Conservation (phyloP, 495 filamentous ascomycete species). For the Lineolata rhizophorae region DNA sequence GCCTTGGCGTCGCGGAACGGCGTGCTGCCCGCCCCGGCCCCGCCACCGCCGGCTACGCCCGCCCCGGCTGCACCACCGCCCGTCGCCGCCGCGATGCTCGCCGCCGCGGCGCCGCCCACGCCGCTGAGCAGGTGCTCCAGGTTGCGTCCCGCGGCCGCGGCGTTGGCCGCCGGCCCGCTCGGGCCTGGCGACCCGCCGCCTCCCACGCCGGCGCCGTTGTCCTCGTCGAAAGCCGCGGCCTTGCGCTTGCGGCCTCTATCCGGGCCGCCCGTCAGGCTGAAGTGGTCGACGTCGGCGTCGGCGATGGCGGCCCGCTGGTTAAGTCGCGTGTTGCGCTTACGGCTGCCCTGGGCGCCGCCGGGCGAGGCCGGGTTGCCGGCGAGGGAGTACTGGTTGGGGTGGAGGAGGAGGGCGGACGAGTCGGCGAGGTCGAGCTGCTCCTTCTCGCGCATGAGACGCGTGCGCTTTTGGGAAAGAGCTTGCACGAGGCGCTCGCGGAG, state of each 20-base stretch:
- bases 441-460: constrained; percentile 64
- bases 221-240: constrained; percentile 42
- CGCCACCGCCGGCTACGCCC: too few relatives aligned
- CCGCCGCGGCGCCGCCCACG: constrained; percentile 12
- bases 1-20: constrained; percentile 30
- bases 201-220: constrained; percentile 27
- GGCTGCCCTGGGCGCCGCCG: constrained; percentile 55
- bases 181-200: constrained; percentile 16
- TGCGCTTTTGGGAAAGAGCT: constrained; percentile 49
- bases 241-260: constrained; percentile 56
- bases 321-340: constrained; percentile 68
- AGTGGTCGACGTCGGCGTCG: constrained; percentile 49
- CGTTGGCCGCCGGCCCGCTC: neutral
- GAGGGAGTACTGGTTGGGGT: constrained; percentile 82
- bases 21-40: constrained; percentile 12
- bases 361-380: constrained; percentile 36
- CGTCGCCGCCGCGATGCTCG: too few relatives aligned
- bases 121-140: too few relatives aligned
- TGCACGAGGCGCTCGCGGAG: constrained; percentile 71
- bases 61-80: too few relatives aligned
- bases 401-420: constrained; percentile 65
- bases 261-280: constrained; percentile 36
- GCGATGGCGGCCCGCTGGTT: constrained; percentile 40
- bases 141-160: too few relatives aligned
- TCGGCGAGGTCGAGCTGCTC: constrained; percentile 76